Percentiles rank a stretch among this genome's conserved stretches.
Conservation (phyloP, 148 eudicot genomes). For the Spergularia bocconei region DNA sequence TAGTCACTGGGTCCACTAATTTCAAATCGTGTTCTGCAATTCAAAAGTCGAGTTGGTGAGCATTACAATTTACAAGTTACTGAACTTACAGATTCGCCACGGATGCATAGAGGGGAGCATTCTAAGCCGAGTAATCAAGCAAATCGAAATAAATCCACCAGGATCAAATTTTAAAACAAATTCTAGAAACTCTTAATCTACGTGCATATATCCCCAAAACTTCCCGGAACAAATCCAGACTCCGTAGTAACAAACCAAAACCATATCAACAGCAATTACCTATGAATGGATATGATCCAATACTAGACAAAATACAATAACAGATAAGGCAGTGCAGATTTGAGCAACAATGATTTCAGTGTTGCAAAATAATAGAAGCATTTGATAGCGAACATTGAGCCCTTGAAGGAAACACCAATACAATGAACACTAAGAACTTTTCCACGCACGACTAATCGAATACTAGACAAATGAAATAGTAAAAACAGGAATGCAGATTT, state of each 20-base stretch:
- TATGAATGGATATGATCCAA: background rate
- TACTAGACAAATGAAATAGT: background rate
- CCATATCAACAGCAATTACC: background rate
- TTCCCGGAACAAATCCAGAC: background rate
- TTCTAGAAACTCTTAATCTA: conserved; percentile 1
- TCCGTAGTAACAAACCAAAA: background rate
- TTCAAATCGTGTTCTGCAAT: background rate
- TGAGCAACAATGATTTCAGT: background rate
- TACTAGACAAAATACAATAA: background rate
- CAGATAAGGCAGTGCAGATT: background rate
- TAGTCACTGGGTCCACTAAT: too few relatives aligned
- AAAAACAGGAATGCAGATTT: background rate
- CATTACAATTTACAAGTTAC: background rate
- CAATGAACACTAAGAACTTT: background rate
- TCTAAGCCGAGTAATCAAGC: background rate
- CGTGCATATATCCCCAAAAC: background rate
- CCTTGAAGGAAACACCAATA: background rate
- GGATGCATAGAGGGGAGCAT: background rate
- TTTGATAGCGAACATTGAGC: background rate
- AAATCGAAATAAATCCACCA: background rate
- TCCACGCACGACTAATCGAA: background rate
- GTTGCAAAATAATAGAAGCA: background rate
- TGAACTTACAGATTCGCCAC: background rate
- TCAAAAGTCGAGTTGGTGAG: background rate
- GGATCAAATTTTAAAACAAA: background rate